Evolutionary conservation across 257 asterid genomes (phyloP).

Genomic region (Thymus quinquecostatus): DNA sequence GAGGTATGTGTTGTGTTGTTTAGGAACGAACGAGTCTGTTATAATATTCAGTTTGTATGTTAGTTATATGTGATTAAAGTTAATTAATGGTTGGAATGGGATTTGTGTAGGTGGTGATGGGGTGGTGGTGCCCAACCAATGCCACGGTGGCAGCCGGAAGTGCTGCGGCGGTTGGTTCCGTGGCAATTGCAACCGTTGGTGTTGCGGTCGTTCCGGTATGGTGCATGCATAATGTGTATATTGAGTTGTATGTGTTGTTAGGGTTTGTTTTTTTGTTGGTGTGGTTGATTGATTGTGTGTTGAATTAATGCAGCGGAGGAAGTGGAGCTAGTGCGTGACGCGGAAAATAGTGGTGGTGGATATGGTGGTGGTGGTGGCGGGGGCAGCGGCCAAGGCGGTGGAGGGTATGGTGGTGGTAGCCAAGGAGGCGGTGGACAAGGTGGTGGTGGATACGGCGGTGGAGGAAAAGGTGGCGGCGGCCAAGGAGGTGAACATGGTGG

Average conservation of each 20-base stretch:
- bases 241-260: too few relatives aligned
- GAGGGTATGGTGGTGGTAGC: slow-evolving; percentile 6
- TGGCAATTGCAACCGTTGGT: too few relatives aligned
- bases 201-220: too few relatives aligned
- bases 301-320: slow-evolving; percentile 20
- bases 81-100: too few relatives aligned
- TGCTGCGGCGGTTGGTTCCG: too few relatives aligned
- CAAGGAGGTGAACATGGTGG: background rate
- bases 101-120: too few relatives aligned
- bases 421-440: background rate
- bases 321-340: slow-evolving; percentile 6
- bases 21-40: too few relatives aligned
- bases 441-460: background rate
- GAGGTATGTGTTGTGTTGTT: background rate
- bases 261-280: background rate
- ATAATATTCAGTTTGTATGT: background rate
- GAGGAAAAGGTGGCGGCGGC: background rate
- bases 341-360: background rate
- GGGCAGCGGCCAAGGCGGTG: background rate
- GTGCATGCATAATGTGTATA: too few relatives aligned
- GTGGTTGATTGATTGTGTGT: background rate
- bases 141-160: too few relatives aligned
- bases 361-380: background rate
- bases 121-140: too few relatives aligned
- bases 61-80: background rate